phyloP scores from a whole-genome alignment of 331 rosid species.

The Rhamnella rubrinervis region DNA sequence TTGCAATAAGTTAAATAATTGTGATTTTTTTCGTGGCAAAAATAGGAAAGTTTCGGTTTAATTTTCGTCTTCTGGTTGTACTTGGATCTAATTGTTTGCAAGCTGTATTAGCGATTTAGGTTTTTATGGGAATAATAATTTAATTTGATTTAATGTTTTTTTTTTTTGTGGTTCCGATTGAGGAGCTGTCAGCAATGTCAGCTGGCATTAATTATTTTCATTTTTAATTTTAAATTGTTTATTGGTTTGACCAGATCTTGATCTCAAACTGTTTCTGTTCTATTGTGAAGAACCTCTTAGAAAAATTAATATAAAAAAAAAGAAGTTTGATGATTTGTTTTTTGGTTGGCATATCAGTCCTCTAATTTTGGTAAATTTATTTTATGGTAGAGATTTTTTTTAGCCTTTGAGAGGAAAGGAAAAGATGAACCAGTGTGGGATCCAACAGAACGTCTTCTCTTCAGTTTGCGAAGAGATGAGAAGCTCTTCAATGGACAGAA shows the following conservation, averaged over 20 bases:
- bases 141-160: neutral
- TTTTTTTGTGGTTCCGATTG: neutral
- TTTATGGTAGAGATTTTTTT: neutral
- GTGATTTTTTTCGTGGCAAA: neutral
- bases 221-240: neutral
- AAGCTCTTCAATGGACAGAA: constrained; percentile 27
- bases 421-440: constrained; percentile 60
- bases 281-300: neutral
- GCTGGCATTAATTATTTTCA: constrained; percentile 16
- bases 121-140: neutral
- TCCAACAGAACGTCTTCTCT: constrained; percentile 64
- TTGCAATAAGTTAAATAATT: neutral
- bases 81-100: constrained; percentile 2
- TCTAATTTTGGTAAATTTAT: neutral
- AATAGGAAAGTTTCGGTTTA: neutral
- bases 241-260: constrained; percentile 40
- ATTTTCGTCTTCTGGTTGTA: neutral
- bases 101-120: neutral
- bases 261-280: constrained; percentile 22
- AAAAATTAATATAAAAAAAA: neutral
- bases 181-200: constrained; percentile 16
- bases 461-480: constrained; percentile 47
- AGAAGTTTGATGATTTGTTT: neutral
- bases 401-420: neutral
- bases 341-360: neutral